Percentiles rank a stretch among this genome's conserved stretches.
phyloP scores from a whole-genome alignment of 2,329 filamentous ascomycete genomes.

The Penicillium brevicompactum region DNA sequence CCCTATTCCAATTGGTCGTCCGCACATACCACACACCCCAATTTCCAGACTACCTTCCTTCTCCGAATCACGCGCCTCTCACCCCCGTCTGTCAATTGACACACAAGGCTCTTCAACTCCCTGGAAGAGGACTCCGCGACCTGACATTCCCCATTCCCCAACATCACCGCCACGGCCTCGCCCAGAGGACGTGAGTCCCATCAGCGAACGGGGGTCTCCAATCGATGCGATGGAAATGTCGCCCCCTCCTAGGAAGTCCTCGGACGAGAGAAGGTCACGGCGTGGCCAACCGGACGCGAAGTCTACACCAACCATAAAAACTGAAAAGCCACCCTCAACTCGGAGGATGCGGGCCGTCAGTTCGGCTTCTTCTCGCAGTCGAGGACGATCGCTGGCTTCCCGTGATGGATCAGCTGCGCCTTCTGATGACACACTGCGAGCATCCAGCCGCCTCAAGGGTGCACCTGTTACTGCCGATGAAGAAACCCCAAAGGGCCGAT shows the following conservation, averaged over 20 bases:
- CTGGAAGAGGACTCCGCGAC: constrained; percentile 44
- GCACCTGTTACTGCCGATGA: constrained; percentile 24
- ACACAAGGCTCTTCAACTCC: constrained; percentile 46
- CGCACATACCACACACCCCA: constrained; percentile 32
- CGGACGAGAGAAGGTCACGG: constrained; percentile 24
- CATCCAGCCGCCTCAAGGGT: constrained; percentile 32
- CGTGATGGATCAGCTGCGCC: constrained; percentile 32
- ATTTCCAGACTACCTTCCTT: constrained; percentile 27
- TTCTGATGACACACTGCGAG: constrained; percentile 31
- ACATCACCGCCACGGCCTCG: constrained; percentile 44
- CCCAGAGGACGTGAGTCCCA: constrained; percentile 49
- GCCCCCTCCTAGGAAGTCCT: constrained; percentile 23
- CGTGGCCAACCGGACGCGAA: constrained; percentile 25
- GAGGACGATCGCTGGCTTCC: constrained; percentile 38
- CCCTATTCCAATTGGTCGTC: constrained; percentile 25
- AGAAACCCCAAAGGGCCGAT: constrained; percentile 29
- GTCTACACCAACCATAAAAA: constrained; percentile 23
- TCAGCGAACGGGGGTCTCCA: constrained; percentile 47
- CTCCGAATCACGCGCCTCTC: constrained; percentile 28
- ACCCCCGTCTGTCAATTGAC: constrained; percentile 39
- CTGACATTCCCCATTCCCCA: constrained; percentile 38
- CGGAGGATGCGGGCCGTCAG: constrained; percentile 36
- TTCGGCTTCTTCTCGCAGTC: constrained; percentile 39
- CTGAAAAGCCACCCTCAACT: constrained; percentile 28
- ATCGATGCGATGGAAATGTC: constrained; percentile 31